These are phyloP conservation scores for Sporothrix dimorphospora DNA, from an alignment of 2,329 filamentous ascomycete species.

Conservation along the genomic window DNA sequence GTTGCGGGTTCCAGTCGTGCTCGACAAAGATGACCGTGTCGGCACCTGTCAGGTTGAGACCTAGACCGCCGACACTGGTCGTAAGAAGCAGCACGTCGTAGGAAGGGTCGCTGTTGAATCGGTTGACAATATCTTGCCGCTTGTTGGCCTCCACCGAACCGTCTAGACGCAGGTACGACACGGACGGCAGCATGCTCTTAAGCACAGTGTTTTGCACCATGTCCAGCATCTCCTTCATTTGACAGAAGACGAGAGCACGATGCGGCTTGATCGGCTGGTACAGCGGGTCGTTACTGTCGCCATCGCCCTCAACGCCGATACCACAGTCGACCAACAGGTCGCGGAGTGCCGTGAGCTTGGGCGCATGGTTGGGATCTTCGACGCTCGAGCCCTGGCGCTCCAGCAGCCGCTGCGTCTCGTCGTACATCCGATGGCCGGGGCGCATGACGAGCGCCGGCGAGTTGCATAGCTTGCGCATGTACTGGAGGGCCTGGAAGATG, in stretches of 20 bases:
- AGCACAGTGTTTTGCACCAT: slow-evolving; percentile 96
- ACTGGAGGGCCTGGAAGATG: slow-evolving; percentile 98
- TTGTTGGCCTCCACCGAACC: slow-evolving; percentile 90
- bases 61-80: slow-evolving; percentile 91
- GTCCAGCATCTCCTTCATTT: slow-evolving; percentile 99
- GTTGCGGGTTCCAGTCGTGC: slow-evolving; percentile 99
- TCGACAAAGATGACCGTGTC: slow-evolving; percentile 99
- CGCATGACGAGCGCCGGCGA: slow-evolving; percentile 96
- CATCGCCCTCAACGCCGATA: slow-evolving; percentile 77
- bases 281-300: slow-evolving; percentile 60
- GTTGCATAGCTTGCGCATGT: slow-evolving; percentile 99
- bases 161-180: slow-evolving; percentile 92
- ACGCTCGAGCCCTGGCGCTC: slow-evolving; percentile 78
- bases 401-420: slow-evolving; percentile 80
- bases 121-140: slow-evolving; percentile 97
- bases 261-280: slow-evolving; percentile 91
- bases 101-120: slow-evolving; percentile 96
- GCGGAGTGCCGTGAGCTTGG: slow-evolving; percentile 85
- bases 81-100: slow-evolving; percentile 94
- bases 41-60: slow-evolving; percentile 92
- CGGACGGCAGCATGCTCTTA: slow-evolving; percentile 85
- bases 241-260: slow-evolving; percentile 94
- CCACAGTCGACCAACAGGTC: slow-evolving; percentile 98
- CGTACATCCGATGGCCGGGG: slow-evolving; percentile 86
- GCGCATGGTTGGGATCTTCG: slow-evolving; percentile 84